Evolutionary conservation across 164 flowering plant genomes (phyloP).

Genomic region (Euptelea pleiosperma): DNA sequence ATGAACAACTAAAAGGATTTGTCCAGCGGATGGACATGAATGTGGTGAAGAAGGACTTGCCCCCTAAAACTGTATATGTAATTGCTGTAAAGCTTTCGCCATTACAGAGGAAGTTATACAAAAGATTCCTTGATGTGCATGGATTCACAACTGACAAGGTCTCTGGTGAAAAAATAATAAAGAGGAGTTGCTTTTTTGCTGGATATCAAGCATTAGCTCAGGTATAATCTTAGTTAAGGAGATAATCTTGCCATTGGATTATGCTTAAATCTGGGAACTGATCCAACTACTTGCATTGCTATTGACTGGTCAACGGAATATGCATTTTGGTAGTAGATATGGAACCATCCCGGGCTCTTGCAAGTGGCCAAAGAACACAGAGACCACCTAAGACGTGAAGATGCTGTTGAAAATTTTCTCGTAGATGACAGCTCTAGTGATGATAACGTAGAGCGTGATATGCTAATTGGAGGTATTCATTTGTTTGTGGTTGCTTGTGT

Average conservation of each 20-base stretch:
- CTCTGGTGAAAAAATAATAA: slow-evolving; percentile 49
- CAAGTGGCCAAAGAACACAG: slow-evolving; percentile 71
- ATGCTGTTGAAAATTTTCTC: slow-evolving; percentile 62
- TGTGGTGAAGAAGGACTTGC: slow-evolving; percentile 91
- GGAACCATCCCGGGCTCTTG: slow-evolving; percentile 98
- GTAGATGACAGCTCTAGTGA: slow-evolving; percentile 88
- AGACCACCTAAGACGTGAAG: slow-evolving; percentile 52
- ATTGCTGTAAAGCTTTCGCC: slow-evolving; percentile 89
- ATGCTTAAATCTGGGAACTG: background rate
- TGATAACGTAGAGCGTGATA: slow-evolving; percentile 67
- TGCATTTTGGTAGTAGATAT: slow-evolving; percentile 52
- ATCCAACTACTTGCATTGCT: background rate
- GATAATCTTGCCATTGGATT: background rate
- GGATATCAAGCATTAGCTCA: slow-evolving; percentile 96
- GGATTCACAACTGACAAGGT: slow-evolving; percentile 64
- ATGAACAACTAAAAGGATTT: slow-evolving; percentile 95
- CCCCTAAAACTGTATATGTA: slow-evolving; percentile 95
- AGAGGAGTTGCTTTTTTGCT: slow-evolving; percentile 73
- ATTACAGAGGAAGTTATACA: slow-evolving; percentile 78
- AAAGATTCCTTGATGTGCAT: slow-evolving; percentile 82
- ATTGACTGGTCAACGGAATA: background rate
- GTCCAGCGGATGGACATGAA: slow-evolving; percentile 97
- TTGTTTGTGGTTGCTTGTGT: background rate
- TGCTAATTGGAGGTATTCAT: slow-evolving; percentile 52
- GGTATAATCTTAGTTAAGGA: slow-evolving; percentile 35